Evolutionary conservation across 208 protist species (phyloP).

Genomic region (Angomonas ambiguus): DNA sequence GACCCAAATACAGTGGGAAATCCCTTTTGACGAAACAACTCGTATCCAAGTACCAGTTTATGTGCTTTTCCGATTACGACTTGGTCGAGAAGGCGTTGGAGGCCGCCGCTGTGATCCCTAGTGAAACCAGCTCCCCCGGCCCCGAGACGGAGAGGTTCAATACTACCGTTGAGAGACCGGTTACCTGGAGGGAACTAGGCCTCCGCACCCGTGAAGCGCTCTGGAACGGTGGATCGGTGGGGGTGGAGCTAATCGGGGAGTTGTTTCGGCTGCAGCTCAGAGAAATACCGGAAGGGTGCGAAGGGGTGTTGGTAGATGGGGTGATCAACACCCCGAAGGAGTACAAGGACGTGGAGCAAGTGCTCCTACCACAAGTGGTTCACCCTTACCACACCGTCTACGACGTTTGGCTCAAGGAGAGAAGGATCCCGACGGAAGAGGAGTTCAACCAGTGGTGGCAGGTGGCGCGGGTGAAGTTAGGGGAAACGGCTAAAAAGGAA

Average conservation of each 20-base stretch:
- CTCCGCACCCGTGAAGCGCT: slow-evolving; percentile 31
- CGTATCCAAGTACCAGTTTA: slow-evolving; percentile 32
- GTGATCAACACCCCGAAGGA: slow-evolving; percentile 31
- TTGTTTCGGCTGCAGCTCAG: slow-evolving; percentile 47
- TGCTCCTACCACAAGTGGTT: slow-evolving; percentile 12
- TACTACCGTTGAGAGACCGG: slow-evolving; percentile 8
- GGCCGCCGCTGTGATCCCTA: background rate
- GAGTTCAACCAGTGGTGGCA: slow-evolving; percentile 17
- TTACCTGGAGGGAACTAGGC: slow-evolving; percentile 38
- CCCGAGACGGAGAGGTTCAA: background rate
- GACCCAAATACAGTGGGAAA: slow-evolving; percentile 79
- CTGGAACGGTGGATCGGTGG: slow-evolving; percentile 40
- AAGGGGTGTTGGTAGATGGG: slow-evolving; percentile 67
- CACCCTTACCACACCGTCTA: slow-evolving; percentile 17
- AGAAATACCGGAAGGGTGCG: slow-evolving; percentile 14
- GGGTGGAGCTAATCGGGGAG: slow-evolving; percentile 30
- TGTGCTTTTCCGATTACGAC: slow-evolving; percentile 44
- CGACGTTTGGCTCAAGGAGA: slow-evolving; percentile 4
- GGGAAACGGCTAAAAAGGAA: slow-evolving; percentile 48
- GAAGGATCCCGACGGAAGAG: background rate
- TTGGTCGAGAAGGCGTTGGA: slow-evolving; percentile 45
- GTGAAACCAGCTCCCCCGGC: background rate
- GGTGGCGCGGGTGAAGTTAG: slow-evolving; percentile 14
- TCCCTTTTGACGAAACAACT: slow-evolving; percentile 48
- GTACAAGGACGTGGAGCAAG: slow-evolving; percentile 23